Base-by-base conservation (phyloP, 768 basidiomycete species). In the Boletales sp. region DNA sequence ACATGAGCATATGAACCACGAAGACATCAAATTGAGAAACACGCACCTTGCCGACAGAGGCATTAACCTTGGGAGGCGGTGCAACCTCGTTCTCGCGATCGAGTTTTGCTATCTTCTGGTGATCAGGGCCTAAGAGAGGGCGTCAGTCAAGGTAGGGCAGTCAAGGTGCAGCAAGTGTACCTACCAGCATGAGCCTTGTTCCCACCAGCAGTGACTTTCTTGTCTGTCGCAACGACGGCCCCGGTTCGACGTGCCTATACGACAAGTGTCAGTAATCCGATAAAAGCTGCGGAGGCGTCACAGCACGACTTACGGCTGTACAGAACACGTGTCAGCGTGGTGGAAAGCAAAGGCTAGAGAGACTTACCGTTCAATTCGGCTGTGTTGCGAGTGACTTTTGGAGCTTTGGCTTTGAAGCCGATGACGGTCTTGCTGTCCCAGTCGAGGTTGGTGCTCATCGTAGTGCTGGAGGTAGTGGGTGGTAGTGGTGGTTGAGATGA, bases 61-160 rank as follows among this genome's bases (percentile, higher is more conserved):
- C 75, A 2, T 76, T 66, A 56, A 97, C 73, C 72, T 92, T 95
- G 46, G 87, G 58, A 41, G 94, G 94, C 8, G 94, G 93, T 9
- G 93, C 91, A 19, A 95, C 93, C 63, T 95, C 94, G 67, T 97
- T 94, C 60, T 97, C 92, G 39, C 90, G 83, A 69, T 94, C 94
- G 38, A 97, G 84, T 64, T 94, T 94, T 21, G 89, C 93, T 65
- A 94, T 94, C 48, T 82, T 83, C 65, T 93, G 90, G 72, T 95
- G 92, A 71, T 97, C 94, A 55, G 90, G 89, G 32, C 89, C 91
- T 94, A 51, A 14, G 12, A 12, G 10, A n/a, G 18, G 15, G 7
- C 11, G 7, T 32, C 55, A 18, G 55, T 21, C 2, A 35, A 43
- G 19, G 12, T 13, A 6, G 1, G 43, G 18, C 17, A 5, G 11